Evolutionary conservation across 306 rosid genomes (phyloP).

Genomic region (Lotus japonicus): DNA sequence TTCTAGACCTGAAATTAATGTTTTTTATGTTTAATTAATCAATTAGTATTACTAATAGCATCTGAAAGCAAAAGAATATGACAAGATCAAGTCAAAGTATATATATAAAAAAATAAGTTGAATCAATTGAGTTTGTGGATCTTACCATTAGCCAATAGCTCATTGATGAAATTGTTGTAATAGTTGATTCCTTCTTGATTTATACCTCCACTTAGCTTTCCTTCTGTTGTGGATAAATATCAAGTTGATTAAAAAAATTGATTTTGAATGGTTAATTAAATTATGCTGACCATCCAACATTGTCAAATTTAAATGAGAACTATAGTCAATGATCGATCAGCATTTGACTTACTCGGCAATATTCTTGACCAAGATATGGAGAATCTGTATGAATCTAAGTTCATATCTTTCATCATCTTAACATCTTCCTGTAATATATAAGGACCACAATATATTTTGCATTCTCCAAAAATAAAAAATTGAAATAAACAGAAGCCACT

Average conservation of each 20-base stretch:
- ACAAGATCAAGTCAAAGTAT: neutral
- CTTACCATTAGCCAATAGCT: slow-evolving; percentile 36
- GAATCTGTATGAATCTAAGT: slow-evolving; percentile 48
- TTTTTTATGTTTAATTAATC: neutral
- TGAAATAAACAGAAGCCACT: no score
- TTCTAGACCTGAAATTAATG: slow-evolving; percentile 24
- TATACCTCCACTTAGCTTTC: slow-evolving; percentile 47
- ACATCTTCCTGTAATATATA: no score
- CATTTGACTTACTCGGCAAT: slow-evolving; percentile 38
- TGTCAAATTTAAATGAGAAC: no score
- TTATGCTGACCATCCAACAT: neutral
- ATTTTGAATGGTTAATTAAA: neutral
- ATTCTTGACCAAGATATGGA: slow-evolving; percentile 64
- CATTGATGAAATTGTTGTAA: slow-evolving; percentile 47
- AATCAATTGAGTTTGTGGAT: neutral
- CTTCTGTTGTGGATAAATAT: slow-evolving; percentile 16
- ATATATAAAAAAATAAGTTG: neutral
- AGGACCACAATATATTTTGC: no score
- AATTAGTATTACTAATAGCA: neutral
- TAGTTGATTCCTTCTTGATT: slow-evolving; percentile 41
- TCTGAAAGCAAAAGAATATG: neutral
- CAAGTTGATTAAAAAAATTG: neutral
- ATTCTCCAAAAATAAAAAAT: no score
- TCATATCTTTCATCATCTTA: slow-evolving; percentile 39
- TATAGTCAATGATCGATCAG: neutral